Base-by-base conservation (phyloP, 2,329 filamentous ascomycete genomes). In the Hawksworthiomyces lignivorus region DNA sequence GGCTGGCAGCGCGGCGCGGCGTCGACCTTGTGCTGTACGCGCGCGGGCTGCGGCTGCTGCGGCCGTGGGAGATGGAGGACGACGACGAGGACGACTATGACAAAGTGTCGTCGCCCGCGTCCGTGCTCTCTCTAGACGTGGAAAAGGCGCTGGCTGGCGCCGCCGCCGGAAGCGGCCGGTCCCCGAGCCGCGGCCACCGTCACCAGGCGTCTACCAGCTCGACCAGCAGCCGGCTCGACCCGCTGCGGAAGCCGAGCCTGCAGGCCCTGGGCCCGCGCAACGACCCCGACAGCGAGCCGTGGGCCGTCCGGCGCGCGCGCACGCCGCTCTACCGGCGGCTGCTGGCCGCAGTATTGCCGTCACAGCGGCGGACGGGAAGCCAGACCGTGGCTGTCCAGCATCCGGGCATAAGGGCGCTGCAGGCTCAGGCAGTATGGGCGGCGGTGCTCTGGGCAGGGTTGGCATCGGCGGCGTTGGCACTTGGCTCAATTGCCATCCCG, bases 31-130 rank as follows among this genome's bases (percentile, higher is more conserved):
- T 59, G 14, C 45, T 68, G 8, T 54, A 64, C 41, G 46, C 55
- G 10, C 47, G 51, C 14, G 48, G 56, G 8, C 50, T 46, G 35
- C 59, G 66, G 9, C 57, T 62, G 27, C 44, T 65, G 5, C 52
- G 60, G 4, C 62, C 64, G 0, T 69, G 65, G 65, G 66, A 69
- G 46, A 50, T 56, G 41, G 20, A 26, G 2, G 48, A 46, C n/a
- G 39, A 34, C 12, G 21, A 44, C 24, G 41, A 18, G 18, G 31
- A 46, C 24, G 38, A 41, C 38, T 50, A 53, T 27, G 36, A 47
- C 1, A 48, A 30, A 24, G 27, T 21, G 3, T n/a, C 14, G 2
- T 31, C 33, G 20, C 34, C 40, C 12, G 22, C 20, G 27, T 39
- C 35, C 7, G n/a, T 19, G 3, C 24, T 22, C 21, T 17, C 20